Evolutionary conservation across 192 early-diverging fungal species (phyloP), one percentile per base, ranked within the genome.

Genomic region (Backusella morwellensis): DNA sequence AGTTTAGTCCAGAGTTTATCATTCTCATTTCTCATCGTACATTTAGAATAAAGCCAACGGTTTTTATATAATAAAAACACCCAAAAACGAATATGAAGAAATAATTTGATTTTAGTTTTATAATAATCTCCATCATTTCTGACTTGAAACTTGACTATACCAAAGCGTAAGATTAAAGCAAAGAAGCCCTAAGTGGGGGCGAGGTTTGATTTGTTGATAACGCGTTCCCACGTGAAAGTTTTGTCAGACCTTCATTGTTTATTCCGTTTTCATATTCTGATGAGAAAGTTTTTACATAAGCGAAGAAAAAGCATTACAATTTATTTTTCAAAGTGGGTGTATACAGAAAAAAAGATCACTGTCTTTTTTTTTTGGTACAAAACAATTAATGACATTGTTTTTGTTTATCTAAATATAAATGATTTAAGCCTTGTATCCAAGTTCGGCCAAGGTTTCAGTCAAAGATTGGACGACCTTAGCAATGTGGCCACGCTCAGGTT

Each of bases 381-480:
- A 59, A 26, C 56, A 26, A 59, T 12, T 11, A 59, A 11, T 26
- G 19, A 0, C 26, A 8, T 26, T 29, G 12, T 59, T 26, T 8
- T 26, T 59, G 19, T 59, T 11, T 11, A 59, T 59, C 12, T 63
- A 63, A 29, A 63, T 9, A 63, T 26, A 63, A 26, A 63, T 29
- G 12, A 63, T 29, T 63, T 63, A 63, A 29, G 68, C 35, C 68
- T 70, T 70, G 12, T 70, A 70, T 4, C 87, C 87, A 66, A 88
- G 82, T 73, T 88, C 84, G 19, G 75, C 77, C 73, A 95, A 89
- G 17, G 90, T 85, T 52, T 80, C 76, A 59, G 83, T 83, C 71
- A 91, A 85, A 23, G 92, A 89, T 68, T 88, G 84, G 77, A 92
- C 86, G 66, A 90, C 92, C 67, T 86, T 83, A 40, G 90, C 87